Evolutionary conservation across 768 basidiomycete species (phyloP).

Genomic region (Xerocomellus intermedius): DNA sequence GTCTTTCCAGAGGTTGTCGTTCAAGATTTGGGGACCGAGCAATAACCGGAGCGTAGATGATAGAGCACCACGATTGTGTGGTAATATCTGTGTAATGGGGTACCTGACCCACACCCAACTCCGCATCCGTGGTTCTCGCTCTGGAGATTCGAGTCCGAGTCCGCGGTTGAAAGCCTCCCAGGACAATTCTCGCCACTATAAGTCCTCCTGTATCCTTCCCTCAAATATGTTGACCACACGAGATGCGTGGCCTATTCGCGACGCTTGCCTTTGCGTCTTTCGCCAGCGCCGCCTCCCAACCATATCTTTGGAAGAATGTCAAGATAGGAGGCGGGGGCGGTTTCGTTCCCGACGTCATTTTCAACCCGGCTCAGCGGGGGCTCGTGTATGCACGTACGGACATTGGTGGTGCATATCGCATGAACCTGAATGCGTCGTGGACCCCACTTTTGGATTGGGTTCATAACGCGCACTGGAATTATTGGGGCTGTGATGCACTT

Average conservation of each 20-base stretch:
- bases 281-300: conserved; percentile 12
- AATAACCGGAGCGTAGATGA: too few relatives aligned
- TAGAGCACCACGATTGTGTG: too few relatives aligned
- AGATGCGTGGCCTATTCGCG: not conserved
- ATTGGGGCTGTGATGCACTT: conserved; percentile 61
- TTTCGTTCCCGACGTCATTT: conserved; percentile 57
- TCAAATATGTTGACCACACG: not conserved
- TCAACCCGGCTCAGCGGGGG: conserved; percentile 60
- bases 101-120: too few relatives aligned
- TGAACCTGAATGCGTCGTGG: conserved; percentile 62
- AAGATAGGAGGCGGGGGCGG: conserved; percentile 41
- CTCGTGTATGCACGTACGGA: conserved; percentile 66
- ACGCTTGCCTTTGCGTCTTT: not conserved
- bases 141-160: too few relatives aligned
- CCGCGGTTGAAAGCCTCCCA: conserved; percentile 28
- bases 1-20: too few relatives aligned
- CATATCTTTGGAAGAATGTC: conserved; percentile 63
- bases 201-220: not conserved
- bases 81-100: too few relatives aligned
- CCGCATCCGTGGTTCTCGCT: too few relatives aligned
- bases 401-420: conserved; percentile 63
- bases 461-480: conserved; percentile 50
- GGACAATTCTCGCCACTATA: conserved; percentile 7
- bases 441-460: conserved; percentile 59
- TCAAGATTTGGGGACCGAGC: too few relatives aligned